Evolutionary conservation across 495 filamentous ascomycete genomes (phyloP).

Genomic region (Chaetomium fimeti): DNA sequence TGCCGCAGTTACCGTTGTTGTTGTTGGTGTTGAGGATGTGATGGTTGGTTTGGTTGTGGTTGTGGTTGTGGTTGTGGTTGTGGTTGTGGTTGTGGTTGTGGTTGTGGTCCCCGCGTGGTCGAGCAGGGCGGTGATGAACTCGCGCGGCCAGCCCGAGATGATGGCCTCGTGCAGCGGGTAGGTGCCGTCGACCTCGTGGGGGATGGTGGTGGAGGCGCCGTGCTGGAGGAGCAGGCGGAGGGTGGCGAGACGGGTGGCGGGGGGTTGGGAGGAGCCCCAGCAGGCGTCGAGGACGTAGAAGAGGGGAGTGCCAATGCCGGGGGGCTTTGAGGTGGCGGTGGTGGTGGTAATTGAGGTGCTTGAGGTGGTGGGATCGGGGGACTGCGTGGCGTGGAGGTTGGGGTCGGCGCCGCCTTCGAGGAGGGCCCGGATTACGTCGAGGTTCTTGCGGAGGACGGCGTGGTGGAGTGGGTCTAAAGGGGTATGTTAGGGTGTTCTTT

Average conservation of each 20-base stretch:
- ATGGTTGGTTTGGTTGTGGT: too few species aligned
- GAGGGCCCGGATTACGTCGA: background rate
- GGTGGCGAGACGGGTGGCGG: background rate
- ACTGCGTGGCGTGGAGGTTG: background rate
- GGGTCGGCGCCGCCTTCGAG: background rate
- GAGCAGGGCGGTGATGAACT: background rate
- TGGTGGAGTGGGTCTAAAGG: background rate
- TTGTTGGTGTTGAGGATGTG: background rate
- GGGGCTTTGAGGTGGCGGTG: too few species aligned
- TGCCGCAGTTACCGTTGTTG: too few species aligned
- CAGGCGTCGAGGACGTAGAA: background rate
- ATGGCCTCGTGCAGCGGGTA: constrained; percentile 2
- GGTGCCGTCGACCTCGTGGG: background rate
- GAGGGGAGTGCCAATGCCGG: background rate
- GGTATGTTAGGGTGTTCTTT: too few species aligned
- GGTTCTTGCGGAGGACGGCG: background rate
- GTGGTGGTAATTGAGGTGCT: too few species aligned
- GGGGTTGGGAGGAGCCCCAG: background rate
- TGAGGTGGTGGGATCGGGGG: too few species aligned
- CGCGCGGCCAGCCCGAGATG: background rate
- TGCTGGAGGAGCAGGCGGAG: constrained; percentile 5
- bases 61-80: too few species aligned
- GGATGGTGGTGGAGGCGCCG: background rate
- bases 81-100: too few species aligned
- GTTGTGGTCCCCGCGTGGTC: background rate